Conservation (phyloP, 257 asterid species). For the Solanum ahanhuiri region DNA sequence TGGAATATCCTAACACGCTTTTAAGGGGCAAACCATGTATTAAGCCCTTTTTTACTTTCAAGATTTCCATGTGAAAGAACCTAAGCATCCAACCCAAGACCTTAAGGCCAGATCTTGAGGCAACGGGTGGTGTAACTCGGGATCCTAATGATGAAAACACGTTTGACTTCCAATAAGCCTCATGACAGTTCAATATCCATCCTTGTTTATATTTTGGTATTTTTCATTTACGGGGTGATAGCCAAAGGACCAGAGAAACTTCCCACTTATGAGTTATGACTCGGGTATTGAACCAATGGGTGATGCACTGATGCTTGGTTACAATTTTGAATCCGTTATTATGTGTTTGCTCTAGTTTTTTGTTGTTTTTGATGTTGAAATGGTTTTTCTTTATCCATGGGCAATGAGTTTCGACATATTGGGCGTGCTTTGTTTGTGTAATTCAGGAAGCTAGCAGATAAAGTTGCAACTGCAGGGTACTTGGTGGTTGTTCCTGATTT, state of each 20-base stretch:
- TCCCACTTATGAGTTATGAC: neutral
- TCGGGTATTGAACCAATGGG: neutral
- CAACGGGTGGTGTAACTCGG: neutral
- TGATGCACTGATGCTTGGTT: neutral
- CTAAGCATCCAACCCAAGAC: neutral
- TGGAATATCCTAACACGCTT: neutral
- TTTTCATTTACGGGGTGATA: neutral
- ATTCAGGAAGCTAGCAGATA: conserved; percentile 61
- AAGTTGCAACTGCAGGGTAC: conserved; percentile 47
- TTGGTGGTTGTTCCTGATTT: conserved; percentile 68
- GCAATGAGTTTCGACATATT: neutral
- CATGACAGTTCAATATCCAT: neutral
- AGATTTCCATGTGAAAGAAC: neutral
- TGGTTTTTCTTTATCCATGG: neutral
- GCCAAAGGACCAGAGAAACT: neutral
- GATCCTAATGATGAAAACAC: neutral
- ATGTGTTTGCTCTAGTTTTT: neutral
- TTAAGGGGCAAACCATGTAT: neutral
- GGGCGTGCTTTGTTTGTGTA: neutral
- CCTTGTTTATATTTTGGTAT: neutral
- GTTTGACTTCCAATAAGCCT: neutral
- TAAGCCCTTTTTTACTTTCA: neutral
- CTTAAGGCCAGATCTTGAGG: neutral
- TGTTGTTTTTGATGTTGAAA: neutral
- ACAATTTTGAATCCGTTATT: neutral